phyloP scores from a whole-genome alignment of 441 rosid genomes.

The Manihot esculenta region DNA sequence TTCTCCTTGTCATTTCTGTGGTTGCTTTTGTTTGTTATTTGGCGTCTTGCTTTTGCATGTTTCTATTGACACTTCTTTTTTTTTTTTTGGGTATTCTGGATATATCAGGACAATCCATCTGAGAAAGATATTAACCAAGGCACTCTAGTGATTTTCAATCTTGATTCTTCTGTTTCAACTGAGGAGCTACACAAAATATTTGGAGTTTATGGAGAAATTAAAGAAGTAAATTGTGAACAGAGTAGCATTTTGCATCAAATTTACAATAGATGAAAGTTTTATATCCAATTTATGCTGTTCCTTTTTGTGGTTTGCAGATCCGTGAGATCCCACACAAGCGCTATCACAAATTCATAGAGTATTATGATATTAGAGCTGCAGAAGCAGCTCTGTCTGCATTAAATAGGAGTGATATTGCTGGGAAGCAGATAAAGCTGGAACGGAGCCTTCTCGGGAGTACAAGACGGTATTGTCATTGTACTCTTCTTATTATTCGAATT shows the following conservation, averaged over 20 bases:
- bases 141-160: constrained; percentile 45
- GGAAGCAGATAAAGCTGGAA: constrained; percentile 62
- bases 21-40: constrained; percentile 6
- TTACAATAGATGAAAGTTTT: not conserved
- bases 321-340: constrained; percentile 44
- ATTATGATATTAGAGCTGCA: constrained; percentile 61
- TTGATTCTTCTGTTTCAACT: constrained; percentile 58
- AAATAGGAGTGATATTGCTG: constrained; percentile 48
- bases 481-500: not conserved
- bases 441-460: constrained; percentile 40
- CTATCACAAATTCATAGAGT: constrained; percentile 49
- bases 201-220: constrained; percentile 60
- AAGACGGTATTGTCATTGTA: constrained; percentile 31
- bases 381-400: constrained; percentile 55
- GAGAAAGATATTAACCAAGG: constrained; percentile 58
- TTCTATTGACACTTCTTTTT: constrained; percentile 13
- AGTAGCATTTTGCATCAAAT: constrained; percentile 18
- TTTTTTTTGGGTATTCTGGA: constrained; percentile 17
- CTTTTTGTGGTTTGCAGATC: constrained; percentile 40
- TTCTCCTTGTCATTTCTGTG: not conserved
- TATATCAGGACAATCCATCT: constrained; percentile 47
- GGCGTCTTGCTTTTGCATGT: constrained; percentile 5
- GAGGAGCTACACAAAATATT: constrained; percentile 57
- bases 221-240: constrained; percentile 39
- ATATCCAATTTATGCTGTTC: constrained; percentile 1